phyloP scores from a whole-genome alignment of 2,329 filamentous ascomycete genomes.

The Catunica adiposa region DNA sequence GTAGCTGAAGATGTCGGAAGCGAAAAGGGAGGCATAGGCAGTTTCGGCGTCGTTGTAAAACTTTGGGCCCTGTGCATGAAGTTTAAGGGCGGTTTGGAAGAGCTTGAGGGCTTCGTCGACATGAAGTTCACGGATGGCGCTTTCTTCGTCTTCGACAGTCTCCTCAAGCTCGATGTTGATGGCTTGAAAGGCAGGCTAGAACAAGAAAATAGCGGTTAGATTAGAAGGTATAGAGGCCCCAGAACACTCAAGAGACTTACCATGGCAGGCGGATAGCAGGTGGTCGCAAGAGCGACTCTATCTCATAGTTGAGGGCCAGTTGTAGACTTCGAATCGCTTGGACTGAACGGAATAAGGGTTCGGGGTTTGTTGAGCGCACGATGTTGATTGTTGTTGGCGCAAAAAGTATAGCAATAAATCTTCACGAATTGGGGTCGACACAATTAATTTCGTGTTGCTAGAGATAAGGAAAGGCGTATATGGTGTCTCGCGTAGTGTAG shows the following conservation, averaged over 20 bases:
- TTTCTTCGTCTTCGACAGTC: constrained; percentile 74
- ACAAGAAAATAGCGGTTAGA: not conserved
- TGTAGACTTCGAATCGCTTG: too few relatives aligned
- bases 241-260: not conserved
- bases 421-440: too few relatives aligned
- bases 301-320: too few relatives aligned
- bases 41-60: constrained; percentile 60
- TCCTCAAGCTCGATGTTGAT: constrained; percentile 92
- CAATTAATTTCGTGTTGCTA: too few relatives aligned
- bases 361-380: too few relatives aligned
- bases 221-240: not conserved
- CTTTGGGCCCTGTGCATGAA: constrained; percentile 69
- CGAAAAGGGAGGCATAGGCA: constrained; percentile 72
- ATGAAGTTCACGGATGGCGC: constrained; percentile 89
- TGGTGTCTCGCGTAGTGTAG: too few relatives aligned
- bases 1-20: constrained; percentile 87
- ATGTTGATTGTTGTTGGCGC: too few relatives aligned
- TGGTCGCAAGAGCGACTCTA: too few relatives aligned
- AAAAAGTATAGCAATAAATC: too few relatives aligned
- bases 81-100: constrained; percentile 79
- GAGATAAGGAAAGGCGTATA: too few relatives aligned
- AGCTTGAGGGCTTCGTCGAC: constrained; percentile 86
- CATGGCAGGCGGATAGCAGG: too few relatives aligned
- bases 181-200: constrained; percentile 56
- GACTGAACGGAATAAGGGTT: too few relatives aligned